Percentiles rank a stretch among this genome's conserved stretches.
Conservation (phyloP, 73 alveolate species). For the Diophrys sp. region DNA sequence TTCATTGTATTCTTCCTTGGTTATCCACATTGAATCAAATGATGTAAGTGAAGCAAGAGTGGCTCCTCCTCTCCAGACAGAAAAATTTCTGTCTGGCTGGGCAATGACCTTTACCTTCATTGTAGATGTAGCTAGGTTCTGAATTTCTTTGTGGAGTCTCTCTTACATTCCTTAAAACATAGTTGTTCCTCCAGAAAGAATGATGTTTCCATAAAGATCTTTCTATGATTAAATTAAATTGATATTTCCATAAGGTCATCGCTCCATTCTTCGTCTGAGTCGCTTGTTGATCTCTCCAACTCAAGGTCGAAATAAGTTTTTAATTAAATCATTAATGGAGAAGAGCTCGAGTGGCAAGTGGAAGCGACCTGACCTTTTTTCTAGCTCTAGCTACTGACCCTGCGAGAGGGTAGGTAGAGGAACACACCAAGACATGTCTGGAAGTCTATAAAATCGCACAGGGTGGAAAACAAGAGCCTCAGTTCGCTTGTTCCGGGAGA, state of each 20-base stretch:
- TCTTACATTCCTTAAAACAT: slow-evolving; percentile 73
- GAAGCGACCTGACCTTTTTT: too few relatives aligned
- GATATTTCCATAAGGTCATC: slow-evolving; percentile 68
- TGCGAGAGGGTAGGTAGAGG: too few relatives aligned
- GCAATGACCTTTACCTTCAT: slow-evolving; percentile 87
- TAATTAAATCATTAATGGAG: too few relatives aligned
- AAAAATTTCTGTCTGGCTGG: slow-evolving; percentile 94
- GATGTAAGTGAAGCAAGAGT: slow-evolving; percentile 86
- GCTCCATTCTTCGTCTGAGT: slow-evolving; percentile 54
- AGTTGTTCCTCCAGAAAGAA: slow-evolving; percentile 87
- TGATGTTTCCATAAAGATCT: slow-evolving; percentile 76
- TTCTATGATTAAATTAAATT: slow-evolving; percentile 65
- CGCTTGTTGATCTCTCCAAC: too few relatives aligned
- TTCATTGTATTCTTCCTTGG: slow-evolving; percentile 95
- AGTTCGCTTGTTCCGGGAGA: too few relatives aligned
- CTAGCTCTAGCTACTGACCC: too few relatives aligned
- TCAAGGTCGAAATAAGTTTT: too few relatives aligned
- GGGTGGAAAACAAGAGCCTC: too few relatives aligned
- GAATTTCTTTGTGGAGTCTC: slow-evolving; percentile 81
- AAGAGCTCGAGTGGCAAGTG: too few relatives aligned
- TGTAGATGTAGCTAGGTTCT: slow-evolving; percentile 74
- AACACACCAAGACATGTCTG: too few relatives aligned
- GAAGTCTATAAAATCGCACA: too few relatives aligned
- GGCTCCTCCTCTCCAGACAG: slow-evolving; percentile 97
- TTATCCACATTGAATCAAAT: slow-evolving; percentile 95